Base-by-base conservation (phyloP, 495 filamentous ascomycete species). In the Aspergillus carlsbadensis region DNA sequence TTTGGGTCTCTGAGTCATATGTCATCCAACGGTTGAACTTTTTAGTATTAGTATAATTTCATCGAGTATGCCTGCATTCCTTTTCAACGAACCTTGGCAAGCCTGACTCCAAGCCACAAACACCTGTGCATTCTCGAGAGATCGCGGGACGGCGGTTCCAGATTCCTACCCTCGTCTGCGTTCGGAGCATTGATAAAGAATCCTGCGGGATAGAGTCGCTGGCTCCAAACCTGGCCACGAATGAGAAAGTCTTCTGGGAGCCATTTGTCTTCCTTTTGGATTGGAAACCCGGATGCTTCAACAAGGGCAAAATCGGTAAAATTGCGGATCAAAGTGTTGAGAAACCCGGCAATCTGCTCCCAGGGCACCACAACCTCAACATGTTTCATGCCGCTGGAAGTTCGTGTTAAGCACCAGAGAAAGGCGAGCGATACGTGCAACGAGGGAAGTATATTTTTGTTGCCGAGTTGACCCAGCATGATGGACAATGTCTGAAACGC, bases 171-270 rank as follows among this genome's bases (percentile, higher is more conserved):
- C 18, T 94, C 89, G 34, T 94, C 88, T 50, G 92, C 90, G 6
- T 87, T 79, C 57, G 81, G 81, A 13, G 84, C 81, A 48, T 81
- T 79, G 3, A 77, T 66, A 63, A 96, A 96, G 78, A 87, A 96
- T 2, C 73, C 66, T 0, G 73, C 58, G 0, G 90, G 89, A 52
- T 85, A 94, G 54, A 91, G 89, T 10, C 71, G 65, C 39, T 84
- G 78, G 4, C 81, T 82, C 84, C 87, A 96, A 3, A 86, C 64
- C 17, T 92, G 80, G 0, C 92, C 94, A 5, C 87, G 81, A 52
- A 96, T 83, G 0, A 85, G 75, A 56, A 84, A 96, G 59, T 98
- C 94, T 58, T 97, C 94, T 0, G 90, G 86, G 0, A 96, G 66
- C 5, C 90, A 90, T n/a, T 81, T 74, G 7, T 63, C 73, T 39